Base-by-base conservation (phyloP, 139 green algal genomes). In the Dunaliella sp. region DNA sequence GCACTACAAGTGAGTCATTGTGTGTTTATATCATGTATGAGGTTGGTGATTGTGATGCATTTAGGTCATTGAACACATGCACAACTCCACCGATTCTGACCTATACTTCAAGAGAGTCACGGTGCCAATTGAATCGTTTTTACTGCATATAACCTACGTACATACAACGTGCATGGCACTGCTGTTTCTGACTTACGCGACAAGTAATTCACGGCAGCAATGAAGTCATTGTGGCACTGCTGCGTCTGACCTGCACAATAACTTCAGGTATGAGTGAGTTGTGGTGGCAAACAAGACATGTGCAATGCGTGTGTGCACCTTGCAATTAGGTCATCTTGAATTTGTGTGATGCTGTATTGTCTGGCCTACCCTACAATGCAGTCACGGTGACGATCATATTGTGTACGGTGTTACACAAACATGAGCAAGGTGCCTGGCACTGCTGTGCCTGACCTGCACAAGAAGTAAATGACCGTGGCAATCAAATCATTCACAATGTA, bases 1-100 rank as follows among this genome's bases (percentile, higher is more conserved):
- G 78, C 78, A 83, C 78, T 83, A 83, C 35, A 65, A 37, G 35
- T 83, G 78, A 37, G 34, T 36, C 1, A 78, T 36, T 12, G 7
- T 12, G 28, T 28, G 22, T 12, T 28, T 78, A 22, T 32, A n/a
- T n/a, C n/a, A n/a, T n/a, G n/a, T n/a, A n/a, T n/a, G n/a, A n/a
- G 73, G 16, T 78, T 3, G 73, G 2, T 78, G 26, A 32, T 3
- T n/a, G 22, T 78, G 2, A 78, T n/a, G 73, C 73, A 32, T 78
- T 21, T 2, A 33, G 2, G 2, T 78, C n/a, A 22, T n/a, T 78
- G 22, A 78, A 16, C 7, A n/a, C 7, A 32, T 78, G 73, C 73
- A 78, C 28, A 12, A n/a, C 2, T 33, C 2, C 2, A 12, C 30
- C 73, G 16, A 33, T 12, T 33, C 16, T 78, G 73, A 12, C 7